Base-by-base conservation (phyloP, 176 grass and related monocot species). In the Aegilops tauschii region DNA sequence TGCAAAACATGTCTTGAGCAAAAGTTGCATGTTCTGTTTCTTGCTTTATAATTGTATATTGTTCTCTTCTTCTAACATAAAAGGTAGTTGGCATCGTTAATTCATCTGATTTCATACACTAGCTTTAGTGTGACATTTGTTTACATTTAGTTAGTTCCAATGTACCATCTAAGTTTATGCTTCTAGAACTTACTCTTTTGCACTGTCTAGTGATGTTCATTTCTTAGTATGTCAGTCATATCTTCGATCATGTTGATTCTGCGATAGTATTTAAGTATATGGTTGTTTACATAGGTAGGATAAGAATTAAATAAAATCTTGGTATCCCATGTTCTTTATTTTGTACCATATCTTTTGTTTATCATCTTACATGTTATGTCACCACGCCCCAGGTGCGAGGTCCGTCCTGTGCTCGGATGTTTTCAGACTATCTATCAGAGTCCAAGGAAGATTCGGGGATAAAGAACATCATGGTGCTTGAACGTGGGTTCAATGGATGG, bases 401-500 rank as follows among this genome's bases (percentile, higher is more conserved):
- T 23, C 95, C 95, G n/a, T 86, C 87, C 2, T 98, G 95, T 79
- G 95, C 95, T 20, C 40, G 34, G 62, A 83, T 87, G 85, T 93
- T 98, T 85, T 61, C 86, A 0, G 89, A 98, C 30, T 93, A 98
- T 84, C 88, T 98, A 11, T 82, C 83, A 0, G 78, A 89, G 68
- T 52, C 27, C 12, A 90, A 98, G 28, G 80, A 92, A 87, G 91
- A 91, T 85, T 39, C 73, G 18, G 93, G 56, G 4, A 82, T 90
- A 84, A 90, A 87, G 39, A 93, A 89, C 10, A 77, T 98, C 70
- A 77, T 98, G 93, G 87, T 98, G 69, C 87, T 98, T 69, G 95
- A 98, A 52, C 89, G 62, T 73, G 95, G 95, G 17, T 95, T 87
- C 47, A 90, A 98, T 73, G 93, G 95, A 75, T 98, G 95, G 95